A percentile compares a stretch with the other conserved stretches of the same genome.
phyloP scores from a whole-genome alignment of 163 green algal species.

The Scenedesmus sp. region DNA sequence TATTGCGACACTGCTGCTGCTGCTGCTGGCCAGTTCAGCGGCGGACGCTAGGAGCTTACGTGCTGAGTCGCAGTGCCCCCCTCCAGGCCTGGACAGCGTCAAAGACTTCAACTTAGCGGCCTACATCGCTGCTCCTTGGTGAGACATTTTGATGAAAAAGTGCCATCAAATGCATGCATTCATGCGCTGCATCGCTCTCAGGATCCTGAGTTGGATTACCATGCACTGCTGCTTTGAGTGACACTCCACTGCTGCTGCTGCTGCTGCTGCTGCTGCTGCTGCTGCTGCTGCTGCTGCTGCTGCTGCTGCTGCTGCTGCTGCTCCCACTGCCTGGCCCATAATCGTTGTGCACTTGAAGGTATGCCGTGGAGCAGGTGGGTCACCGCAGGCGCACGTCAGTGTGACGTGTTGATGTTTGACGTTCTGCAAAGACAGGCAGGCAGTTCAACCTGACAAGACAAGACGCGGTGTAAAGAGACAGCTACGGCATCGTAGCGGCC shows the following conservation, averaged over 20 bases:
- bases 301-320: too few relatives aligned
- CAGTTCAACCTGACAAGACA: background rate
- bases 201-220: background rate
- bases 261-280: background rate
- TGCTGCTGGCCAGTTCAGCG: background rate
- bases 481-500: background rate
- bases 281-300: background rate
- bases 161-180: background rate
- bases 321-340: background rate
- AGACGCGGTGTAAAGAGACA: background rate
- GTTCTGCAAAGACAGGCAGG: background rate
- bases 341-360: background rate
- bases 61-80: conserved; percentile 18
- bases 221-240: background rate
- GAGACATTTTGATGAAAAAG: background rate
- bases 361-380: conserved; percentile 21
- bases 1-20: background rate
- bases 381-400: background rate
- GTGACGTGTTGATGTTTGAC: background rate
- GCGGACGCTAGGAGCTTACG: background rate
- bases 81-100: conserved; percentile 30
- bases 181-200: background rate
- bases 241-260: background rate
- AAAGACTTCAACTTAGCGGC: conserved; percentile 26
- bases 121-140: conserved; percentile 45